phyloP scores from a whole-genome alignment of 2,329 filamentous ascomycete genomes.

The Epichloe baconii region DNA sequence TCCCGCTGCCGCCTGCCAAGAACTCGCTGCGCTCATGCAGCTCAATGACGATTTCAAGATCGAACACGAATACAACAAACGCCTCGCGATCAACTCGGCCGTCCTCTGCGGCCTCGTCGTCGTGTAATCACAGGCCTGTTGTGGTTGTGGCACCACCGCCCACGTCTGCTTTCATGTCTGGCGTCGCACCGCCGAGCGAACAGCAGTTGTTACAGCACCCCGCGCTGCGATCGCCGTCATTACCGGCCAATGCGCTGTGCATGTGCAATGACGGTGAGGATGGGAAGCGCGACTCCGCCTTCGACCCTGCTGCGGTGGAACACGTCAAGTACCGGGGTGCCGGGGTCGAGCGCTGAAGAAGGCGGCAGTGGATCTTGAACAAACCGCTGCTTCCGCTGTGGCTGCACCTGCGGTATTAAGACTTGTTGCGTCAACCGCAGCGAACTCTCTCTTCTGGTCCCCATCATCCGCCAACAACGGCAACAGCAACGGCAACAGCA shows the following conservation, averaged over 20 bases:
- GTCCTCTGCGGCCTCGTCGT: slow-evolving; percentile 7
- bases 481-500: not conserved
- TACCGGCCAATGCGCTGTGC: slow-evolving; percentile 11
- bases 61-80: slow-evolving; percentile 11
- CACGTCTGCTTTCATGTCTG: slow-evolving; percentile 12
- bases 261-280: slow-evolving; percentile 24
- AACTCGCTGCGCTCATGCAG: slow-evolving; percentile 11
- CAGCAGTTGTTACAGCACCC: slow-evolving; percentile 28
- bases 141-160: slow-evolving; percentile 17
- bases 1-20: slow-evolving; percentile 34
- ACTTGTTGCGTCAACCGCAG: not conserved
- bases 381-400: slow-evolving; percentile 8
- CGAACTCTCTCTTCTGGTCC: not conserved
- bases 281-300: slow-evolving; percentile 39
- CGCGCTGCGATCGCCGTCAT: slow-evolving; percentile 26
- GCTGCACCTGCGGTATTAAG: not conserved
- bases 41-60: slow-evolving; percentile 8
- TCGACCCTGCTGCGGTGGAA: slow-evolving; percentile 2
- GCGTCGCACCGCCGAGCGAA: slow-evolving; percentile 32
- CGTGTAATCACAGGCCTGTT: slow-evolving; percentile 16
- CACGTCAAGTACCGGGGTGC: slow-evolving; percentile 4
- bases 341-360: slow-evolving; percentile 7
- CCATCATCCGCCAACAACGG: not conserved
- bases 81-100: slow-evolving; percentile 1
- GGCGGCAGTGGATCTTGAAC: not conserved